Evolutionary conservation across 2,329 filamentous ascomycete genomes (phyloP), one percentile per base, ranked within the genome.

Genomic region (Cladophialophora chaetospira): DNA sequence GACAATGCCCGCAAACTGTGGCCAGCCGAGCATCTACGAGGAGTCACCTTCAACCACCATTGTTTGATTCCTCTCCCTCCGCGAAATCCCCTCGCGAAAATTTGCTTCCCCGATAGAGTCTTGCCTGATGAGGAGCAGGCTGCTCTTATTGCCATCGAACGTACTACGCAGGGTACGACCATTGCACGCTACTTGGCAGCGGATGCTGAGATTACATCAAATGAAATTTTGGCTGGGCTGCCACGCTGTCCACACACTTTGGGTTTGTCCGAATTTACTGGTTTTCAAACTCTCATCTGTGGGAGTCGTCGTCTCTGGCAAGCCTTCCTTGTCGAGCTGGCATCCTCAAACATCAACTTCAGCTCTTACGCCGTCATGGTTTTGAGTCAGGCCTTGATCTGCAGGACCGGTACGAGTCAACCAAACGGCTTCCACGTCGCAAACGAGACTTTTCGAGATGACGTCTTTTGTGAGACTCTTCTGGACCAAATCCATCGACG

Each of bases 271-370:
- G 81, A 84, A 50, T 83, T 73, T 58, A 71, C 73, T 46, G 71
- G 79, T 0, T 78, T 75, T 57, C 75, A 79, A 58, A 67, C 58
- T 4, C 63, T 84, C 0, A 68, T 79, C 2, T 68, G 72, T 2
- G 79, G 79, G 0, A 74, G 70, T 13, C 55, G 68, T 40, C 66
- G 74, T 1, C 72, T 80, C 4, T 82, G 81, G 79, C 66, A 72
- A 1, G 71, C 74, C 2, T 71, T 85, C 0, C 63, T 83, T 0
- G 58, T 75, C 0, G 80, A 84, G 58, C 64, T 85, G 2, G 79
- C 75, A 0, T 75, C 78, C 1, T 75, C 78, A 0, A 80, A 79
- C 57, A 49, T 90, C 2, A 87, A 88, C 59, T 82, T 88, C 58
- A 82, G 80, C 26, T 77, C 76, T 0, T 75, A 82, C 26, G 73